Conservation (phyloP, 768 basidiomycete genomes). For the Termitomyces heimii region DNA sequence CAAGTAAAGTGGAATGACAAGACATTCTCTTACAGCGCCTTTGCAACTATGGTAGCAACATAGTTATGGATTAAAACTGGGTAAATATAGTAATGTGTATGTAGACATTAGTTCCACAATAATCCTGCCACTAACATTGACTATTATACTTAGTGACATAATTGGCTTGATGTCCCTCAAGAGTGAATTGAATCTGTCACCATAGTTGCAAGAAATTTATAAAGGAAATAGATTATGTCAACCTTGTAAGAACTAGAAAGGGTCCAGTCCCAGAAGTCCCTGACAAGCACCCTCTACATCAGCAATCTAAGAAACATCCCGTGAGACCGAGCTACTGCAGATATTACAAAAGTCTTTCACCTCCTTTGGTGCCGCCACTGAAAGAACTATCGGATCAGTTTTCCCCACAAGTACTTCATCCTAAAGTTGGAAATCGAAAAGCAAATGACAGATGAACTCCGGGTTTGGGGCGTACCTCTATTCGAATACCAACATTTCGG, state of each 20-base stretch:
- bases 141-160: no score
- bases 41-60: no score
- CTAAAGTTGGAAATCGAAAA: slow-evolving; percentile 19
- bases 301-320: slow-evolving; percentile 35
- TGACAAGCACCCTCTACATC: slow-evolving; percentile 82
- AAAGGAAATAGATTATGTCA: background rate
- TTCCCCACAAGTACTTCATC: slow-evolving; percentile 73
- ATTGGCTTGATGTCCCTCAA: no score
- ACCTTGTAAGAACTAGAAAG: slow-evolving; percentile 22
- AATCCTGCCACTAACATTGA: no score
- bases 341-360: slow-evolving; percentile 24
- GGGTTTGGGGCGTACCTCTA: slow-evolving; percentile 53
- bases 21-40: no score
- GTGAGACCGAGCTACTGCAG: background rate
- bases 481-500: slow-evolving; percentile 87
- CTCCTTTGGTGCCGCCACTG: slow-evolving; percentile 79
- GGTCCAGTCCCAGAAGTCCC: slow-evolving; percentile 58
- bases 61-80: no score
- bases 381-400: slow-evolving; percentile 56
- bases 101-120: no score
- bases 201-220: background rate
- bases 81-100: no score
- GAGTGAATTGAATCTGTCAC: background rate
- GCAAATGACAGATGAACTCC: background rate
- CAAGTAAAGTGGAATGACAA: no score